A percentile compares a stretch with the other conserved stretches of the same genome.
Conservation (phyloP, 2,329 filamentous ascomycete genomes). For the Cladosporium sp. region DNA sequence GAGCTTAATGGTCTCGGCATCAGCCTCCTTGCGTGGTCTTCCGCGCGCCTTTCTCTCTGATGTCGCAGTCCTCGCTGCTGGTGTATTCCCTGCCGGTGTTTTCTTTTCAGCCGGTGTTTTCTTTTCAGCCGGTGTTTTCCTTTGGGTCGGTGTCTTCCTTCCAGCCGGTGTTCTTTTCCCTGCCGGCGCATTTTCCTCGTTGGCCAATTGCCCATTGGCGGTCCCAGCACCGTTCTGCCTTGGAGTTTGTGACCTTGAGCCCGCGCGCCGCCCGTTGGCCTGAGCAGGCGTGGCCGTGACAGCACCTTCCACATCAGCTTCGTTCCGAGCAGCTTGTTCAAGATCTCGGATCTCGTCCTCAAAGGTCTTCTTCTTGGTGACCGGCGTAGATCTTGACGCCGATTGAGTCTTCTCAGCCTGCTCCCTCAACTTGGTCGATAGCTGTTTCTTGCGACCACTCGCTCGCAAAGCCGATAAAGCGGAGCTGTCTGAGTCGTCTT, state of each 20-base stretch:
- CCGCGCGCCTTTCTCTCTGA: conserved; percentile 1
- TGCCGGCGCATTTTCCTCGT: not conserved
- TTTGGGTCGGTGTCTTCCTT: conserved; percentile 4
- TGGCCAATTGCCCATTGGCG: not conserved
- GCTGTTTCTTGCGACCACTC: conserved; percentile 7
- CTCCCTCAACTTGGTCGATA: conserved; percentile 5
- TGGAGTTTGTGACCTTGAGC: conserved; percentile 9
- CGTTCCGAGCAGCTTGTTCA: conserved; percentile 27
- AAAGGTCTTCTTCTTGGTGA: conserved; percentile 27
- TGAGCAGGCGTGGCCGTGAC: conserved; percentile 17
- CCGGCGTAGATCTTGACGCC: not conserved
- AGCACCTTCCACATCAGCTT: conserved; percentile 24
- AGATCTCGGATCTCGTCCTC: conserved; percentile 37
- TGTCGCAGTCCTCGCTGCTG: not conserved
- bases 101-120: conserved; percentile 2
- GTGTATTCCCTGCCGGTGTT: not conserved
- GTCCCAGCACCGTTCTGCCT: not conserved
- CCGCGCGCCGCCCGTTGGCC: conserved; percentile 11
- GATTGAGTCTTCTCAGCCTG: not conserved
- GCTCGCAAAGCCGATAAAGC: not conserved
- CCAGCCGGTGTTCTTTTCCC: not conserved
- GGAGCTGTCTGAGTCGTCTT: not conserved
- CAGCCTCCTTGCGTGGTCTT: conserved; percentile 13
- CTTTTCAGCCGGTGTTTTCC: conserved; percentile 4
- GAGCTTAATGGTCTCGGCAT: not conserved